Evolutionary conservation across 1,284 basidiomycete species (phyloP), one percentile per base, ranked within the genome.

Genomic region (Heimioporus punctisporus): DNA sequence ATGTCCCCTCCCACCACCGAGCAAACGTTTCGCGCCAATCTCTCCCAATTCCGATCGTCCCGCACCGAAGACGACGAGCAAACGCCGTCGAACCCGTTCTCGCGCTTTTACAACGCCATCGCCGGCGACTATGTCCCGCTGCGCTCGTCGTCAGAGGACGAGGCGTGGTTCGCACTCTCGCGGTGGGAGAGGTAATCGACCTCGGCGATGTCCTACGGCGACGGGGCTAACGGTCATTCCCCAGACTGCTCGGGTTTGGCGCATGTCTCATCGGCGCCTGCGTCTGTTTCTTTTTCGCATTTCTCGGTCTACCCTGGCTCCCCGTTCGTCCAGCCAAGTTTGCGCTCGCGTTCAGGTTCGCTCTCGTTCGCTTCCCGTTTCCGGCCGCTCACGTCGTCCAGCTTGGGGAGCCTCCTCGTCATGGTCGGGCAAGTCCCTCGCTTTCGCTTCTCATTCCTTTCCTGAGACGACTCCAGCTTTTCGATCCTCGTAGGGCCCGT

Each of bases 201-300:
- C n/a, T 17, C 31, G 31, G 11, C 31, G 31, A 12, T 4, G 11
- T 7, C 17, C 31, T 34, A 11, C 31, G 12, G 5, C 31, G 31
- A 11, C 31, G 31, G 11, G 11, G 31, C 31, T 34, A 12, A 19
- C 21, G n/a, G 7, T 19, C 8, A 21, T 10, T 21, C n/a, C 26
- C 25, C 47, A 95, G 93, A 63, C 80, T 99, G 62, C 76, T 98
- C 10, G 97, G 95, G n/a, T 99, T 99, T 72, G 84, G 93, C 50
- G 91, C 86, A 26, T 98, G 96, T 69, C 76, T 97, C 46, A 75
- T 92, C 21, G 97, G 97, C 12, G 95, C 95, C 7, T 88, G 86
- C 40, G 91, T 96, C 2, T 99, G 97, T 76, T 99, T 99, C 80
- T 88, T 94, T 58, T 90, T 99, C 50, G 88, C 95, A 17, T 99